Evolutionary conservation across 139 green algal genomes (phyloP).

Genomic region (Coelastrella sp.): DNA sequence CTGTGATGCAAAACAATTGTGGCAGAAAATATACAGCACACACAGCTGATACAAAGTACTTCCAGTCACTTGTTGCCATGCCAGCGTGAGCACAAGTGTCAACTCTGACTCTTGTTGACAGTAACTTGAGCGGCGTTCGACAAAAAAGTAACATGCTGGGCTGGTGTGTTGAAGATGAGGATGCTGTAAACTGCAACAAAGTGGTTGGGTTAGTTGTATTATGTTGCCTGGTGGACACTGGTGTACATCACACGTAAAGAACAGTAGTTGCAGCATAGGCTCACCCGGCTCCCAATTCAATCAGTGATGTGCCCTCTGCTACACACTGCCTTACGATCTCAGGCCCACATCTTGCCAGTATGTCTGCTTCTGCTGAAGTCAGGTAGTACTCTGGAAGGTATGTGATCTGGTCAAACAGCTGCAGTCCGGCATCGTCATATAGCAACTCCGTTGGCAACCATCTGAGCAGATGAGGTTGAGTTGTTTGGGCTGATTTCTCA

Average conservation of each 20-base stretch:
- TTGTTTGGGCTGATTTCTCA: too few species aligned
- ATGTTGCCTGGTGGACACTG: too few species aligned
- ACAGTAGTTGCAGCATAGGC: not conserved
- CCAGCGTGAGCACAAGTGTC: too few species aligned
- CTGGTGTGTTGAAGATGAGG: too few species aligned
- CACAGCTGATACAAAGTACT: not conserved
- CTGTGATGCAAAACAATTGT: not conserved
- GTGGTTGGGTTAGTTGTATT: too few species aligned
- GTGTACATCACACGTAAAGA: too few species aligned
- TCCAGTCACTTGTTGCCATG: too few species aligned
- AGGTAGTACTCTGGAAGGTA: slow-evolving; percentile 40
- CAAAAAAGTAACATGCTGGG: too few species aligned
- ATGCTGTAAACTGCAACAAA: too few species aligned
- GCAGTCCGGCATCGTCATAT: slow-evolving; percentile 30
- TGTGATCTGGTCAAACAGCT: slow-evolving; percentile 32
- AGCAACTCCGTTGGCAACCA: slow-evolving; percentile 29
- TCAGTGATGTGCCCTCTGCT: not conserved
- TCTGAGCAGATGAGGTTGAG: not conserved
- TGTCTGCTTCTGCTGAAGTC: slow-evolving; percentile 26
- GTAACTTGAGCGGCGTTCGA: too few species aligned
- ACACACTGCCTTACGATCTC: slow-evolving; percentile 5
- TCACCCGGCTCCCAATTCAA: slow-evolving; percentile 36
- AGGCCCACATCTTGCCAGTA: not conserved
- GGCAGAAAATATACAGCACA: not conserved
- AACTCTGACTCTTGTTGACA: too few species aligned